Base-by-base conservation (phyloP, 1,284 basidiomycete genomes). In the Cryptococcus depauperatus region DNA sequence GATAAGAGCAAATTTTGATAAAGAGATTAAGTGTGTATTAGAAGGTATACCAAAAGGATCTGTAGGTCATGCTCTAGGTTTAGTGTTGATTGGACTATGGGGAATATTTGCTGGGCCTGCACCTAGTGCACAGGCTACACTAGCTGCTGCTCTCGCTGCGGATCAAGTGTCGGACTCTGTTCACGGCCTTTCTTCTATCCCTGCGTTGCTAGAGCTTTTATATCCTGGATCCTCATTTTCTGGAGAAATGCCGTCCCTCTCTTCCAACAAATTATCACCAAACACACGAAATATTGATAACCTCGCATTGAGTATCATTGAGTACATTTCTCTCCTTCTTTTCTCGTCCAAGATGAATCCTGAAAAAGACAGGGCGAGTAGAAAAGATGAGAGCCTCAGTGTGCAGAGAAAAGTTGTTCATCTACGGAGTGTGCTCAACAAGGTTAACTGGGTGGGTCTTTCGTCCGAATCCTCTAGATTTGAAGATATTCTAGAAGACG, bases 21-120 rank as follows among this genome's bases (percentile, higher is more conserved):
- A 54, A 29, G 67, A 70, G 54, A 69, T 70, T 33, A 52, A 59
- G 32, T 54, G 49, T 5, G 54, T 60, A 9, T 50, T 71, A 5
- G 50, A 51, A 25, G 58, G 58, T 18, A 54, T 66, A 3, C 58
- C 64, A 3, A 54, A 56, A 21, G 62, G 64, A 35, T 62, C 62
- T 13, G 50, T 62, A 0, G 55, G 62, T 4, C 66, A 67, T 37
- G 62, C 64, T 6, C 58, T 71, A 5, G 65, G 63, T n/a, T 54
- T 71, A 14, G 68, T 71, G 11, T 53, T 69, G 9, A 65, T 70
- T 25, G 69, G 67, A 26, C 55, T 71, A 9, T 70, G 69, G 68
- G 63, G 65, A 18, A 47, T 69, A 5, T 57, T 71, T 46, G 52
- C 58, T 11, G 60, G 62, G 30, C 63, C 65, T 21, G 44, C 57